These are phyloP conservation scores for Hawksworthiomyces lignivorus DNA, from an alignment of 2,329 filamentous ascomycete genomes.

Conservation along the genomic window DNA sequence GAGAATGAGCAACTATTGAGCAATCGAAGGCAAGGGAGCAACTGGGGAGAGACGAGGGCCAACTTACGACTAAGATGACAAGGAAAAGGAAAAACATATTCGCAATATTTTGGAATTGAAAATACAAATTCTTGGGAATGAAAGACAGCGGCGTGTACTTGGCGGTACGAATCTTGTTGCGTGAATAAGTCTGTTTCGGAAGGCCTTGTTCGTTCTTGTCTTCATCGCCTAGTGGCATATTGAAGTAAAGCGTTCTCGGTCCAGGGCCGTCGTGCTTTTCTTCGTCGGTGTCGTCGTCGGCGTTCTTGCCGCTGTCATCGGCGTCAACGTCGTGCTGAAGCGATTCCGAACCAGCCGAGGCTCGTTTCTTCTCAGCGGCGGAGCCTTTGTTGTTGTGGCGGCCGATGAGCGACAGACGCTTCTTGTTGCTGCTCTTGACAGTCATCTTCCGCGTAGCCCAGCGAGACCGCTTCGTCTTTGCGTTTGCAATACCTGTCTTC, in stretches of 20 bases:
- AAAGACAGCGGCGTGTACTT: conserved; percentile 97
- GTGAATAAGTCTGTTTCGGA: conserved; percentile 60
- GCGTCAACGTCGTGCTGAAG: conserved; percentile 25
- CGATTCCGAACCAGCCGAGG: conserved; percentile 28
- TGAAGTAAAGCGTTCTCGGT: conserved; percentile 70
- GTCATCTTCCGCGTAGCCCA: conserved; percentile 93
- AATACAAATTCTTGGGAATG: conserved; percentile 91
- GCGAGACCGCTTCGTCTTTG: conserved; percentile 66
- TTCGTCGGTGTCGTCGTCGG: conserved; percentile 27
- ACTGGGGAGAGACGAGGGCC: conserved; percentile 13
- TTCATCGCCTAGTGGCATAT: conserved; percentile 66
- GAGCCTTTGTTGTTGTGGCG: conserved; percentile 60
- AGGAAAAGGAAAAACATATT: conserved; percentile 98
- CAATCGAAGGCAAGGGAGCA: too few species aligned
- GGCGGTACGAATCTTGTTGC: conserved; percentile 96
- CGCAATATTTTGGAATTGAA: conserved; percentile 97
- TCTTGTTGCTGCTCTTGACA: conserved; percentile 65
- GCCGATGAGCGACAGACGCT: conserved; percentile 75
- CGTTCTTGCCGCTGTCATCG: conserved; percentile 27
- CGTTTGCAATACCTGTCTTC: neutral
- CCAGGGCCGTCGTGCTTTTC: conserved; percentile 31
- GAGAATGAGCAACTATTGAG: neutral
- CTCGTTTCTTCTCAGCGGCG: conserved; percentile 63
- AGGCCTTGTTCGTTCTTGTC: conserved; percentile 75
- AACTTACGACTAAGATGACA: conserved; percentile 84